Evolutionary conservation across 257 asterid genomes (phyloP), one percentile per base, ranked within the genome.

Genomic region (Ocimum tenuiflorum): DNA sequence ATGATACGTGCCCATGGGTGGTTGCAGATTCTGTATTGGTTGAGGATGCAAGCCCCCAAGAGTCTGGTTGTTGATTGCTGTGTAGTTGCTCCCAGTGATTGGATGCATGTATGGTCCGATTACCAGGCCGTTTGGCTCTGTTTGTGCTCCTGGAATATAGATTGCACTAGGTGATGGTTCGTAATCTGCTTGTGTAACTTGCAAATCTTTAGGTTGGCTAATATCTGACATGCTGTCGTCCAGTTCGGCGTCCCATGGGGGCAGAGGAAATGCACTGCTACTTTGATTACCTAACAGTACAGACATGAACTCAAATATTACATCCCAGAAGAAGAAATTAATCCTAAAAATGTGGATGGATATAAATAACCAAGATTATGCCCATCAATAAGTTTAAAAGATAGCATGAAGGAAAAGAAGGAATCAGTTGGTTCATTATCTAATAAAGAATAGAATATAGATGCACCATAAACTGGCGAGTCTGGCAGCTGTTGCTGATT

Each of bases 171-270:
- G 54, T 6, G 24, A 42, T 8, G 67, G 67, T 15, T 22, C 41
- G 67, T n/a, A 24, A 19, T 47, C 65, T 60, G 66, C 79, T 65
- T 72, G 91, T n/a, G 72, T 47, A 60, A 41, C 73, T 69, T 86
- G 94, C 73, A 76, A 62, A 23, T 63, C 75, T 61, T 79, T 90
- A 64, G 79, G 79, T 33, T 79, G 91, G 77, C 73, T 74, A 22
- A 69, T 67, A 19, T 77, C 48, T 17, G 80, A 65, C 63, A 75
- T 78, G 74, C 73, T 59, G 52, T 46, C 72, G 41, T 89, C 96
- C 23, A 77, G 48, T 71, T 86, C 89, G 42, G 81, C 86, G 76
- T 92, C 98, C 98, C 98, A 92, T 1, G 98, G 98, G 20, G 97
- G 98, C 18, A 94, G 97, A 60, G 98, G 98, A 29, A 89, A 48